These are phyloP conservation scores for Brassica hybrid DNA, from an alignment of 441 rosid genomes.

Conservation along the genomic window DNA sequence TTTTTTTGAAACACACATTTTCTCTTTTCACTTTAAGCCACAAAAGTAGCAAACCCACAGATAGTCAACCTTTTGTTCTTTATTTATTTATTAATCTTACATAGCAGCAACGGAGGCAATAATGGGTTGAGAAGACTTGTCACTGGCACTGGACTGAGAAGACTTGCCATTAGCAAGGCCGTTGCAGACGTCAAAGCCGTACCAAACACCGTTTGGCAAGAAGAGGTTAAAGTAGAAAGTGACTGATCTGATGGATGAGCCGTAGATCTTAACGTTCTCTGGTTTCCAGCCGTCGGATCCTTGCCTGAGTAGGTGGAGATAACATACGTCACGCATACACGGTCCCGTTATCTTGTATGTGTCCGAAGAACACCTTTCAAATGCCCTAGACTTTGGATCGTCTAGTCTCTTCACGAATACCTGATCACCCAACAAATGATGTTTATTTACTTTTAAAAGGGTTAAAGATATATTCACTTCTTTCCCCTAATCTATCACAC, in stretches of 20 bases:
- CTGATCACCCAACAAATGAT: background rate
- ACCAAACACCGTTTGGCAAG: constrained; percentile 58
- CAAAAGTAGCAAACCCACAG: constrained; percentile 5
- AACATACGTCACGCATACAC: constrained; percentile 48
- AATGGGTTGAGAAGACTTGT: constrained; percentile 32
- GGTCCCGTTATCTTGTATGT: constrained; percentile 55
- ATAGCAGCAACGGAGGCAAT: constrained; percentile 20
- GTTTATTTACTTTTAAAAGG: background rate
- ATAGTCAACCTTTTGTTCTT: background rate
- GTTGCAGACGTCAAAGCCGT: constrained; percentile 50
- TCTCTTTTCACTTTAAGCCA: background rate
- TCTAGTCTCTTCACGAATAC: constrained; percentile 52
- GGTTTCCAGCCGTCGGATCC: constrained; percentile 67
- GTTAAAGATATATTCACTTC: background rate
- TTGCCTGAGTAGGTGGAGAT: constrained; percentile 47
- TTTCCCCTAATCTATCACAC: no score
- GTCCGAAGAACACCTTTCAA: constrained; percentile 56
- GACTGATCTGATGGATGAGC: constrained; percentile 45
- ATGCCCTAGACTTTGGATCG: constrained; percentile 47
- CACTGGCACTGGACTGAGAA: background rate
- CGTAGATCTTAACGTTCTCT: constrained; percentile 51
- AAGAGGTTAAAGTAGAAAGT: constrained; percentile 45
- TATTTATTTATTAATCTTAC: constrained; percentile 26
- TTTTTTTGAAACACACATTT: constrained; percentile 2
- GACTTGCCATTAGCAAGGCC: constrained; percentile 2